These are phyloP conservation scores for Lactifluus pinguis DNA, from an alignment of 768 basidiomycete genomes.

Conservation along the genomic window DNA sequence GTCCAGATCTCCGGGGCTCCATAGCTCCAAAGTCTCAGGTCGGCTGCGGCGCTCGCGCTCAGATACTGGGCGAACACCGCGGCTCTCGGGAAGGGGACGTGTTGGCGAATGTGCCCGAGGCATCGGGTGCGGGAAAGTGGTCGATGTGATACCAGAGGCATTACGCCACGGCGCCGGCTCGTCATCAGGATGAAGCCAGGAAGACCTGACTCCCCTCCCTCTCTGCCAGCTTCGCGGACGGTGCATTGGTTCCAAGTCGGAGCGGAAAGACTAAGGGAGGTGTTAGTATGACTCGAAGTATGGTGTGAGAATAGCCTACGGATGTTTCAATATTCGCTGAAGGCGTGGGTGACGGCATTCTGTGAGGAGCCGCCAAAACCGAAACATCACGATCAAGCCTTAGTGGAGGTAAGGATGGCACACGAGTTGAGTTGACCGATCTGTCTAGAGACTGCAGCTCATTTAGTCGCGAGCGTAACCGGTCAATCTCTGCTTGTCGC, in stretches of 20 bases:
- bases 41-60: conserved; percentile 6
- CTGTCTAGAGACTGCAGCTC: conserved; percentile 11
- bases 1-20: conserved; percentile 6
- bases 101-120: conserved; percentile 14
- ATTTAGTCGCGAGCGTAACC: conserved; percentile 14
- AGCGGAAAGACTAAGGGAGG: conserved; percentile 5
- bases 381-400: conserved; percentile 12
- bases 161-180: conserved; percentile 4
- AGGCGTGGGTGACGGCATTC: conserved; percentile 1
- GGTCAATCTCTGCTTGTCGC: conserved; percentile 17
- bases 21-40: background rate
- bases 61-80: background rate
- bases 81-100: background rate
- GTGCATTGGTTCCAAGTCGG: conserved; percentile 2
- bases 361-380: background rate
- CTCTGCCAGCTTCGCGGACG: conserved; percentile 13
- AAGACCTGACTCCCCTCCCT: background rate
- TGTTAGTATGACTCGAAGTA: background rate
- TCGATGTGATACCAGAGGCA: background rate
- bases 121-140: conserved; percentile 1
- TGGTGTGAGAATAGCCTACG: background rate
- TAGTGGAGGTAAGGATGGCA: conserved; percentile 18
- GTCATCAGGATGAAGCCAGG: background rate
- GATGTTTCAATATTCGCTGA: background rate
- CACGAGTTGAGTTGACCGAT: conserved; percentile 1